Evolutionary conservation across 495 filamentous ascomycete species (phyloP).

Genomic region (Penicillium soppii): DNA sequence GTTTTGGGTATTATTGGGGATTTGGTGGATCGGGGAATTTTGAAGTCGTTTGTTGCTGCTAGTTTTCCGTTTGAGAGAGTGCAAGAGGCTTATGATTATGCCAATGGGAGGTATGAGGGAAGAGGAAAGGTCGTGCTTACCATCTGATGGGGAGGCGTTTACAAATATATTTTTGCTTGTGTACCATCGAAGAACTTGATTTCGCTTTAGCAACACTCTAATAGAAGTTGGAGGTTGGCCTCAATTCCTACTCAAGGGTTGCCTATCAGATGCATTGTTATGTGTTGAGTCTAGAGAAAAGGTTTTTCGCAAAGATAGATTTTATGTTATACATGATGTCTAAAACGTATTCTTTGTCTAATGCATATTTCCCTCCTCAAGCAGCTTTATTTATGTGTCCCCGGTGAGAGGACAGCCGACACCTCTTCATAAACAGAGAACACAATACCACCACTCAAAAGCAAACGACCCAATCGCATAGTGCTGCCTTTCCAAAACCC

Average conservation of each 20-base stretch:
- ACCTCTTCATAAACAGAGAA: conserved; percentile 64
- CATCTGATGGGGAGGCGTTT: conserved; percentile 5
- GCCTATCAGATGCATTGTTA: too few relatives aligned
- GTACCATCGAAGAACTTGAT: too few relatives aligned
- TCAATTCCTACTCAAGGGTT: too few relatives aligned
- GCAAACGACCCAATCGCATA: conserved; percentile 62
- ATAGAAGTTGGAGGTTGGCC: too few relatives aligned
- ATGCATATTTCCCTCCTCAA: too few relatives aligned
- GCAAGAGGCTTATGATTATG: conserved; percentile 33
- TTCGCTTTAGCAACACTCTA: too few relatives aligned
- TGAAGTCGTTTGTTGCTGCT: conserved; percentile 29
- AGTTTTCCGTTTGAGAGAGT: conserved; percentile 20
- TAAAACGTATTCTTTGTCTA: too few relatives aligned
- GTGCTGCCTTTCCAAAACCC: conserved; percentile 68
- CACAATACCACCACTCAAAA: conserved; percentile 65
- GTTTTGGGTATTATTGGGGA: conserved; percentile 16
- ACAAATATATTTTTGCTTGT: too few relatives aligned
- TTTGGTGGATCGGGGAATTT: conserved; percentile 16
- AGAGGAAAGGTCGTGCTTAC: conserved; percentile 31
- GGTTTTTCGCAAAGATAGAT: too few relatives aligned
- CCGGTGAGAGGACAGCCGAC: conserved; percentile 28
- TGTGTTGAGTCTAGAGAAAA: too few relatives aligned
- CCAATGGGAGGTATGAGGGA: conserved; percentile 20
- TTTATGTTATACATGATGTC: too few relatives aligned
- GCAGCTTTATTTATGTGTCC: too few relatives aligned